Base-by-base conservation (phyloP, 2,329 filamentous ascomycete species). In the Pochonia chlamydosporia region DNA sequence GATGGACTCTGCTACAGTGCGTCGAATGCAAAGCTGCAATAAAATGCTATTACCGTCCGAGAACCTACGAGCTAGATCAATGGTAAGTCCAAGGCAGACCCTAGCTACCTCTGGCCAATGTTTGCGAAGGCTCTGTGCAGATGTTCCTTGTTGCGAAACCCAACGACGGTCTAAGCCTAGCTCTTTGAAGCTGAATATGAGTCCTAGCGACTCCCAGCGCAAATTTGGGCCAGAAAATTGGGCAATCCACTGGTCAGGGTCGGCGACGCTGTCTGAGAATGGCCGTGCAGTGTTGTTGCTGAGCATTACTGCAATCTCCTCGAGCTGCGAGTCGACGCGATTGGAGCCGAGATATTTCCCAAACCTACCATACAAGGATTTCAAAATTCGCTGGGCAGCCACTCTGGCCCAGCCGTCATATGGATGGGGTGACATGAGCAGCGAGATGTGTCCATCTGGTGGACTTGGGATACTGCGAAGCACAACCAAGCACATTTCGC, bases 181-280 rank as follows among this genome's bases (percentile, higher is more conserved):
- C 20, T 51, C 44, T 16, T 20, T 16, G 24, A 42, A 51, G 16
- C 37, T 41, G 28, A 40, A 73, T 2, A 72, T 52, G 10, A 72
- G 44, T 0, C 70, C 71, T 1, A 75, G 46, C 0, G 67, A 64
- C 44, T 75, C 71, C 72, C 71, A 75, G 1, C 72, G 62, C 18
- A 70, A 55, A 14, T 64, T 65, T 0, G 51, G 49, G 0, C 69
- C 69, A 0, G 58, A 60, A 41, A 74, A 69, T 30, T 71, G 67
- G 2, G 54, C 56, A 1, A 67, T 53, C 69, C 70, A 74, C n/a
- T 55, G 54, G 3, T 63, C 51, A 0, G 64, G 52, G n/a, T 63
- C 59, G 0, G 58, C 49, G 8, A 67, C 60, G 0, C 66, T 56
- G 13, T 73, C 68, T 0, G 51, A 52, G 9, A 72, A 58, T 1